Percentiles rank a stretch among this genome's conserved stretches.
Conservation (phyloP, 2,329 filamentous ascomycete species). For the Fusarium abutilonis region DNA sequence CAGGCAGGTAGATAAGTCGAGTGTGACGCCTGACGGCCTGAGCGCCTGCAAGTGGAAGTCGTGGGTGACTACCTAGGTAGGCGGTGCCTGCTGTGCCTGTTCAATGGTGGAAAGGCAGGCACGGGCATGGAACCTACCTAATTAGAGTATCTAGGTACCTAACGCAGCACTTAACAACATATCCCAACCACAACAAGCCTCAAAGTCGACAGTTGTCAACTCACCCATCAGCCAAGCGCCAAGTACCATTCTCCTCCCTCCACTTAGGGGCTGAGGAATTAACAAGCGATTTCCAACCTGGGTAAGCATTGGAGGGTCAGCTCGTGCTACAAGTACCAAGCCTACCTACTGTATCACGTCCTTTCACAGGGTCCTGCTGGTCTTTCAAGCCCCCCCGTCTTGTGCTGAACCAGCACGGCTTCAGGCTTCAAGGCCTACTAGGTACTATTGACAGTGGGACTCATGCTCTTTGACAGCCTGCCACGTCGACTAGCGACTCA, state of each 20-base stretch:
- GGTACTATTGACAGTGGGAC: constrained; percentile 16
- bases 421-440: constrained; percentile 12
- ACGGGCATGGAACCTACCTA: too few species aligned
- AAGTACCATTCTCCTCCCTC: constrained; percentile 20
- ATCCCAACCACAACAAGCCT: constrained; percentile 11
- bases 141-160: too few species aligned
- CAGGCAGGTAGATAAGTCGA: not conserved
- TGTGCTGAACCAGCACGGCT: constrained; percentile 22
- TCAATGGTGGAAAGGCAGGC: too few species aligned
- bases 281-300: constrained; percentile 20
- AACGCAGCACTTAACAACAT: not conserved
- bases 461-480: constrained; percentile 27
- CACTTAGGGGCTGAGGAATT: constrained; percentile 27
- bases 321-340: not conserved
- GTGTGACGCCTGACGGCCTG: constrained; percentile 19
- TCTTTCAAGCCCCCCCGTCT: constrained; percentile 5
- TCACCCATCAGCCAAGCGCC: constrained; percentile 25
- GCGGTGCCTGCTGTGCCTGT: too few species aligned
- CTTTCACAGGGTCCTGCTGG: constrained; percentile 12
- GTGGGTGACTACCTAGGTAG: constrained; percentile 1
- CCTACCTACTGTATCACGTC: not conserved
- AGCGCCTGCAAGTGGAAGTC: constrained; percentile 14
- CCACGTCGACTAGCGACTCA: constrained; percentile 38
- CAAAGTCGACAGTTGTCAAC: constrained; percentile 10
- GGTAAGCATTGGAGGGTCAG: constrained; percentile 16